Conservation (phyloP, 2,329 filamentous ascomycete genomes). For the Epichloe coenophiala region DNA sequence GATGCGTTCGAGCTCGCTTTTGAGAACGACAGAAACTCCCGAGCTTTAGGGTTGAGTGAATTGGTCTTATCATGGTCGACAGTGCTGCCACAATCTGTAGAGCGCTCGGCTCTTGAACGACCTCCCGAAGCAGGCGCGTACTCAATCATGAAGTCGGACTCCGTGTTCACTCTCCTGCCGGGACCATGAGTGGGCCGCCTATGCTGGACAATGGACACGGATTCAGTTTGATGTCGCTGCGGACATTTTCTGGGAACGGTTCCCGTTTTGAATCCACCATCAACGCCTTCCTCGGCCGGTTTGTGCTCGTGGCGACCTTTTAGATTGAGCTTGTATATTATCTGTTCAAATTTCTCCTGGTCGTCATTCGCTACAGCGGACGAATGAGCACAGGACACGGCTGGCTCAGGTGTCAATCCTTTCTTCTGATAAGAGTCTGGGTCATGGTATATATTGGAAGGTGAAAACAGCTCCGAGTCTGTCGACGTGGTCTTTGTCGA, state of each 20-base stretch:
- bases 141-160: slow-evolving; percentile 5
- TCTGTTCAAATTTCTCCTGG: slow-evolving; percentile 13
- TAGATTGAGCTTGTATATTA: slow-evolving; percentile 15
- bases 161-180: slow-evolving; percentile 7
- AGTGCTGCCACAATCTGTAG: not conserved
- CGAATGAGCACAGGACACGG: not conserved
- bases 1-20: not conserved
- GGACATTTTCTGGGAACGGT: not conserved
- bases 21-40: slow-evolving; percentile 8
- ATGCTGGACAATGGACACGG: not conserved
- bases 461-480: not conserved
- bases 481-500: not conserved
- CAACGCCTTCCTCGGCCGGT: not conserved
- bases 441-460: not conserved
- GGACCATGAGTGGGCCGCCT: not conserved
- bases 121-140: not conserved
- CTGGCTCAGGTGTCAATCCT: not conserved
- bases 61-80: not conserved
- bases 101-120: not conserved
- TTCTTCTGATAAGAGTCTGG: not conserved
- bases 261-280: not conserved
- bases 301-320: not conserved
- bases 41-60: slow-evolving; percentile 9
- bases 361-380: not conserved
- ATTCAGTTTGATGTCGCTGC: not conserved